Evolutionary conservation across 2,329 filamentous ascomycete genomes (phyloP).

Genomic region (Pseudocercospora cruenta): DNA sequence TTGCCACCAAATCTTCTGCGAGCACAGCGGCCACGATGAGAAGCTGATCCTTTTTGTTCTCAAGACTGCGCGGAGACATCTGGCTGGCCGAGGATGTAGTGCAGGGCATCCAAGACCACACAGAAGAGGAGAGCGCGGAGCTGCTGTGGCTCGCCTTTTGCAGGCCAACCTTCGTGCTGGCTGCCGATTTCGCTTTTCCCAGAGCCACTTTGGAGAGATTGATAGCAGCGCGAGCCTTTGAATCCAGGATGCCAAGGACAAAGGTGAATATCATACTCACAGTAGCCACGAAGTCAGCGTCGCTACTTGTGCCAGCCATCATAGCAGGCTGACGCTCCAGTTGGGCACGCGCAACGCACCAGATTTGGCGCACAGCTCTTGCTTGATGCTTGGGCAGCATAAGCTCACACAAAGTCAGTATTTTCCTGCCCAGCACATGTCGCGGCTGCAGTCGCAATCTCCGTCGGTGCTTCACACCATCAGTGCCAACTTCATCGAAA

Average conservation of each 20-base stretch:
- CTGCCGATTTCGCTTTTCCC: slow-evolving; percentile 15
- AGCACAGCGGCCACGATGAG: slow-evolving; percentile 31
- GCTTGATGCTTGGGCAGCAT: slow-evolving; percentile 34
- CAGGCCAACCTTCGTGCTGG: neutral
- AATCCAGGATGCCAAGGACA: slow-evolving; percentile 36
- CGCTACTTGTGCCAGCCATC: slow-evolving; percentile 21
- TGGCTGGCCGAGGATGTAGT: neutral
- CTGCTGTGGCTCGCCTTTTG: neutral
- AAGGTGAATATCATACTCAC: slow-evolving; percentile 46
- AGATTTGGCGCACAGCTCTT: slow-evolving; percentile 30
- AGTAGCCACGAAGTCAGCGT: slow-evolving; percentile 44
- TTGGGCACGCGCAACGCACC: slow-evolving; percentile 35
- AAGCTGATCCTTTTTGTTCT: slow-evolving; percentile 32
- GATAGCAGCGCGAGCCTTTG: slow-evolving; percentile 33
- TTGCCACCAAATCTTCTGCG: slow-evolving; percentile 30
- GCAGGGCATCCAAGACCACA: slow-evolving; percentile 32
- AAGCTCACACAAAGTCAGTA: slow-evolving; percentile 35
- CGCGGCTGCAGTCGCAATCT: slow-evolving; percentile 34
- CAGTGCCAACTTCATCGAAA: slow-evolving; percentile 33
- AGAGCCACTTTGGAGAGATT: slow-evolving; percentile 32
- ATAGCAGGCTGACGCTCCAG: slow-evolving; percentile 23
- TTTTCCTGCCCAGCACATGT: slow-evolving; percentile 24
- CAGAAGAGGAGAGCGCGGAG: slow-evolving; percentile 4
- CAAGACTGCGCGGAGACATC: slow-evolving; percentile 17
- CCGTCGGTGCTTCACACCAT: slow-evolving; percentile 35